These are phyloP conservation scores for Arthrocladium fulminans DNA, from an alignment of 2,329 filamentous ascomycete genomes.

Conservation along the genomic window DNA sequence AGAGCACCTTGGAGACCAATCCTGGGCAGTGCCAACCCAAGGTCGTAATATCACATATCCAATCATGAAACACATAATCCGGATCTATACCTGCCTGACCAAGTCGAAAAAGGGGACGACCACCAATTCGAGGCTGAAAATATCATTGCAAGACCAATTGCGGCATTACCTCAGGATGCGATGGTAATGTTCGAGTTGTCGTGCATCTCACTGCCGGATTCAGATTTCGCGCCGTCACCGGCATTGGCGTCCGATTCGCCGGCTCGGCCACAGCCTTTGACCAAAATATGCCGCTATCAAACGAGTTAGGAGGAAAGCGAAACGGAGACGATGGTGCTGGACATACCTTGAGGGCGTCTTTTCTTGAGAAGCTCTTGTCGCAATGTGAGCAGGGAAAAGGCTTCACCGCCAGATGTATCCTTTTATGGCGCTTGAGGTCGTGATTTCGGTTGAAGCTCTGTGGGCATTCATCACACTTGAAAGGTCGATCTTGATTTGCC, in stretches of 20 bases:
- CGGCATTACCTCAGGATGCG: neutral
- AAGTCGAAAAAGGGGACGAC: neutral
- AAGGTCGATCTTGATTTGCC: constrained; percentile 68
- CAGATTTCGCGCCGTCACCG: constrained; percentile 19
- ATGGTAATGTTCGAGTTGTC: constrained; percentile 1
- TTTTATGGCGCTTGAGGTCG: constrained; percentile 89
- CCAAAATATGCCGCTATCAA: constrained; percentile 54
- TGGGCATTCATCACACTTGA: constrained; percentile 85
- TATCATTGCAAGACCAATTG: neutral
- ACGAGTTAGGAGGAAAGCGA: constrained; percentile 21
- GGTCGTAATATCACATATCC: constrained; percentile 1
- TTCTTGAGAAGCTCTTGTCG: constrained; percentile 93
- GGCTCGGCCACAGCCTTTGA: constrained; percentile 52
- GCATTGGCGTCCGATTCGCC: constrained; percentile 25
- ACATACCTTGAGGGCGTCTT: constrained; percentile 90
- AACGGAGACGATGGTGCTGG: neutral
- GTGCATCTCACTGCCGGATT: constrained; percentile 19
- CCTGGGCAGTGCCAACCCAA: neutral
- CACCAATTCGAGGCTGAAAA: neutral
- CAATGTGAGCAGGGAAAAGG: constrained; percentile 87
- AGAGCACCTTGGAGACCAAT: neutral
- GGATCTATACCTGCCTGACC: neutral
- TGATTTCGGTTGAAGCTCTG: constrained; percentile 96
- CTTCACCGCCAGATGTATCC: constrained; percentile 91
- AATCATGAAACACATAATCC: constrained; percentile 2